A percentile compares a stretch with the other conserved stretches of the same genome.
These are phyloP conservation scores for Penicillium tannophilum DNA, from an alignment of 495 filamentous ascomycete species.

Conservation along the genomic window DNA sequence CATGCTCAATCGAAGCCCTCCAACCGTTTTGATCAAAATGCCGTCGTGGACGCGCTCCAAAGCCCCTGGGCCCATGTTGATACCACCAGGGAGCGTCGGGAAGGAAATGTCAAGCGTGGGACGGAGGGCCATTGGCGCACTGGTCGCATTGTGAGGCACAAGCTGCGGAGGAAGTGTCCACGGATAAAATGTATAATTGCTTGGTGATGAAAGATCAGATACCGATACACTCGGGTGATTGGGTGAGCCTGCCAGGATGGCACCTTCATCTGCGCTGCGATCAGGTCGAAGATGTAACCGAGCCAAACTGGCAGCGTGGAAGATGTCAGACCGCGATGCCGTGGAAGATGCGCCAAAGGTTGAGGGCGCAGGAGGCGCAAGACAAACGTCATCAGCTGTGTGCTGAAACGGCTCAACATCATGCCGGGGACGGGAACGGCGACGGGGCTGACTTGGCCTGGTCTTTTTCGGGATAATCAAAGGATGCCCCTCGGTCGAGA, in stretches of 20 bases:
- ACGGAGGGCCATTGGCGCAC: slow-evolving; percentile 61
- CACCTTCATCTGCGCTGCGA: slow-evolving; percentile 51
- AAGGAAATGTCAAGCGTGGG: slow-evolving; percentile 81
- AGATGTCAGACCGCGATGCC: slow-evolving; percentile 83
- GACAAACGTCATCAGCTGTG: slow-evolving; percentile 49
- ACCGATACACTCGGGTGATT: slow-evolving; percentile 58
- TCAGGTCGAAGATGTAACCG: slow-evolving; percentile 75
- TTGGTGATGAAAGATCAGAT: slow-evolving; percentile 62
- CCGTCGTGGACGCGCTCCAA: slow-evolving; percentile 70
- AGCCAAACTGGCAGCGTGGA: slow-evolving; percentile 85
- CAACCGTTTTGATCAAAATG: slow-evolving; percentile 75
- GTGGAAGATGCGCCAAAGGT: slow-evolving; percentile 75
- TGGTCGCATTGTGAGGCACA: slow-evolving; percentile 72
- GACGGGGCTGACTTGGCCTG: slow-evolving; percentile 13
- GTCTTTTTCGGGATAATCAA: slow-evolving; percentile 72
- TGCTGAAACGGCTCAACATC: slow-evolving; percentile 9
- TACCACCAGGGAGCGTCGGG: slow-evolving; percentile 62
- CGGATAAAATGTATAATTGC: slow-evolving; percentile 85
- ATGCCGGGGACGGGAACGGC: slow-evolving; percentile 19
- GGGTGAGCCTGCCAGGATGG: slow-evolving; percentile 51
- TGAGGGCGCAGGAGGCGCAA: slow-evolving; percentile 54
- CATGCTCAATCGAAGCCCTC: slow-evolving; percentile 77
- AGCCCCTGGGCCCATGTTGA: slow-evolving; percentile 49
- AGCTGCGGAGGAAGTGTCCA: slow-evolving; percentile 83
- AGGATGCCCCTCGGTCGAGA: slow-evolving; percentile 94